These are phyloP conservation scores for Fusarium sp. DNA, from an alignment of 2,329 filamentous ascomycete species.

Conservation along the genomic window DNA sequence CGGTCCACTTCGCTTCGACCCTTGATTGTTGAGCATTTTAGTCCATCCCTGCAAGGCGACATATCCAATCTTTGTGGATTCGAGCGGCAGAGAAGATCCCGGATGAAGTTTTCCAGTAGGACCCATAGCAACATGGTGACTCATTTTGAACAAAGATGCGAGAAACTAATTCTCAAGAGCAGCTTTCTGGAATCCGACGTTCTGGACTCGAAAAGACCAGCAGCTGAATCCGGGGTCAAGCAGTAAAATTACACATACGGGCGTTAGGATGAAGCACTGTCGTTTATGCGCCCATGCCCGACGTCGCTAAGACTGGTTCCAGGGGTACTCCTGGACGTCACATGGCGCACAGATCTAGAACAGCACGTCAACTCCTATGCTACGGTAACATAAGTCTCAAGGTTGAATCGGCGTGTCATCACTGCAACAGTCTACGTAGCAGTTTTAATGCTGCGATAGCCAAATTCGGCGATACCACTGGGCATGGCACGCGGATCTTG, in stretches of 20 bases:
- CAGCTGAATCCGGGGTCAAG: background rate
- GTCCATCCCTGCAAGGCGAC: background rate
- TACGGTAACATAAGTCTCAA: background rate
- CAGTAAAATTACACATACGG: background rate
- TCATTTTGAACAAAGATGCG: background rate
- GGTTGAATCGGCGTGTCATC: background rate
- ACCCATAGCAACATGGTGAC: background rate
- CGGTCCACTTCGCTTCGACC: background rate
- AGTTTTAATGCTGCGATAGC: background rate
- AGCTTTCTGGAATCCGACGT: background rate
- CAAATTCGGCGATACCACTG: background rate
- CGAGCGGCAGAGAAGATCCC: background rate
- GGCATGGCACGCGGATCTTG: background rate
- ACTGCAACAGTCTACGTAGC: constrained; percentile 1
- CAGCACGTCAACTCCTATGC: background rate
- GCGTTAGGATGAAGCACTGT: background rate
- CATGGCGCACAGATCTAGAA: background rate
- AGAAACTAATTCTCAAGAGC: background rate
- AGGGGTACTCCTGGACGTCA: background rate
- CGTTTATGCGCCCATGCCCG: background rate
- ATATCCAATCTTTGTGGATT: background rate
- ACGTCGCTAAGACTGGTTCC: background rate
- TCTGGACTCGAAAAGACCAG: background rate
- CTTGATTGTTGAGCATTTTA: background rate
- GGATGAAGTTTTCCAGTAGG: background rate